Evolutionary conservation across 352 stramenopile species (phyloP), one percentile per base, ranked within the genome.

Genomic region (Pythium monospermum): DNA sequence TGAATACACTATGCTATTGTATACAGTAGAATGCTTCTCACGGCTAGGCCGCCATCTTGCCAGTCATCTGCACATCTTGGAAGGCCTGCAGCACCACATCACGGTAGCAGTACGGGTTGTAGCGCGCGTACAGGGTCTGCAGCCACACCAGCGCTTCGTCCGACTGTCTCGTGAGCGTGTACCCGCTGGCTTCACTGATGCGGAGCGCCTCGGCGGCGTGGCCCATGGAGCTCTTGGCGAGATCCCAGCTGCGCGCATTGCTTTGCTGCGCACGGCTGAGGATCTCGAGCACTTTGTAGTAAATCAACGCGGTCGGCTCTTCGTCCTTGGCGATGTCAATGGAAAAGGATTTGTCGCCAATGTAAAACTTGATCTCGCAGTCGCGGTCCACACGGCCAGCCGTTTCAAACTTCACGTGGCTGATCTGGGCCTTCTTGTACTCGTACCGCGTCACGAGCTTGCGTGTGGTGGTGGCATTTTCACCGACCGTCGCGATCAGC

Each of bases 311-410:
- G 0, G 52, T 60, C 1, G 40, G 42, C 15, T 70, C 58, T 6
- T 86, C 68, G 12, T 45, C 54, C 33, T 66, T 77, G 25, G 61
- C 63, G 35, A 86, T 67, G 39, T 82, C 71, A 36, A 86, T 82
- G 1, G 72, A 83, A 16, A 82, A 55, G 2, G 16, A 11, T 31
- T 71, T 60, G 18, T 19, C 30, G 4, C 68, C 69, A 31, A 80
- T 74, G n/a, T 51, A 16, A 41, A 86, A 80, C 50, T 82, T 83
- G 65, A 83, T 73, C 49, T 83, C 68, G 38, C 69, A 76, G 64
- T 83, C 71, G 22, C 68, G 68, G 36, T 83, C 68, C 19, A 72
- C 69, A 37, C 63, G 64, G 27, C 66, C 71, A 6, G 68, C 64
- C 22, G 66, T 79, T 61, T 83, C 71, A 33, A 79, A 83, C 48